Percentiles rank a stretch among this genome's conserved stretches.
Conservation (phyloP, 2,329 filamentous ascomycete species). For the Botrytis hyacinthi region DNA sequence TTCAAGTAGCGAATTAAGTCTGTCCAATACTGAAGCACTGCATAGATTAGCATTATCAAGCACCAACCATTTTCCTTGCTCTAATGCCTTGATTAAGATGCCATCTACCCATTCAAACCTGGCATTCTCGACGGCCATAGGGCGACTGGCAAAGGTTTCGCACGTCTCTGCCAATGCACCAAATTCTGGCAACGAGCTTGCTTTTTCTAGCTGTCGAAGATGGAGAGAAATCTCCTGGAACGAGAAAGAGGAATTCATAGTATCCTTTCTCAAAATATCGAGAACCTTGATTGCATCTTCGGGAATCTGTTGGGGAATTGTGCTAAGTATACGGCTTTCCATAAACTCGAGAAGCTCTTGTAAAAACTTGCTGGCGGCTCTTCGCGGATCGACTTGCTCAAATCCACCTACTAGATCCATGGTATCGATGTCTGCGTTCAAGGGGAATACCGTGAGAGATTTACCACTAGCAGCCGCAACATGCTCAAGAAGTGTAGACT, state of each 20-base stretch:
- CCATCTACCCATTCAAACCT: slow-evolving; percentile 97
- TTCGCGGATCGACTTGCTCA: slow-evolving; percentile 83
- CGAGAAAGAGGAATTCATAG: slow-evolving; percentile 24
- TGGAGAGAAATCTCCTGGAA: slow-evolving; percentile 36
- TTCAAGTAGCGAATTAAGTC: slow-evolving; percentile 91
- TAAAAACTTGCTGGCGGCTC: slow-evolving; percentile 64
- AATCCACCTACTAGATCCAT: slow-evolving; percentile 98
- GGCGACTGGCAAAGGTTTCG: slow-evolving; percentile 48
- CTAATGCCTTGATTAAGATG: slow-evolving; percentile 80
- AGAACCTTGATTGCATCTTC: slow-evolving; percentile 51
- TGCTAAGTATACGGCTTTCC: slow-evolving; percentile 49
- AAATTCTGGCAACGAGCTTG: slow-evolving; percentile 45
- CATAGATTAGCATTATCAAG: slow-evolving; percentile 97
- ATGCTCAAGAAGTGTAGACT: slow-evolving; percentile 75
- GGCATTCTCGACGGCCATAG: slow-evolving; percentile 64
- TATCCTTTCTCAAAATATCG: slow-evolving; percentile 45
- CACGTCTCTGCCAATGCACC: slow-evolving; percentile 31
- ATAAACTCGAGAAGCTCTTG: slow-evolving; percentile 53
- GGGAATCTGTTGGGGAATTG: slow-evolving; percentile 49
- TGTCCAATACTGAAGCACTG: slow-evolving; percentile 88
- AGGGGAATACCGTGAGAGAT: slow-evolving; percentile 74
- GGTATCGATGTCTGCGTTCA: slow-evolving; percentile 94
- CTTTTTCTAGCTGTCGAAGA: slow-evolving; percentile 34
- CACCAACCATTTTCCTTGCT: slow-evolving; percentile 86
- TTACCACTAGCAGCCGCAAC: slow-evolving; percentile 78